Base-by-base conservation (phyloP, 2,329 filamentous ascomycete species). In the Diaporthe citrichinensis region DNA sequence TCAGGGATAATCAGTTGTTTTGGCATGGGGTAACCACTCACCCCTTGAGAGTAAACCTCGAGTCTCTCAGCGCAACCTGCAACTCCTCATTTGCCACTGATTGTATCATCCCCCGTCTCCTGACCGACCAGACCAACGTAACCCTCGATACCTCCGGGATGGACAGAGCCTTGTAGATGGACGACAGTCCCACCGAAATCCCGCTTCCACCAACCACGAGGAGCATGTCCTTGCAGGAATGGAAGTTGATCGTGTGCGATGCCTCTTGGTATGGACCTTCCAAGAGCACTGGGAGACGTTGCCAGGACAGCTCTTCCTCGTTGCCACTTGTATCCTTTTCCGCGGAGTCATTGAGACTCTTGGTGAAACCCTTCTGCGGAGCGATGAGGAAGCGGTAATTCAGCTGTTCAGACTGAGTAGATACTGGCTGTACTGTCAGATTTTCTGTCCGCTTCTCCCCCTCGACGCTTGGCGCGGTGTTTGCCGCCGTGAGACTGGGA, bases 21-120 rank as follows among this genome's bases (percentile, higher is more conserved):
- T 23, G 1, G 15, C 2, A 39, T 15, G 28, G 15, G 39, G 14
- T 28, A 10, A 12, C 2, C 8, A 73, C 44, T 62, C 15, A 73
- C 71, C 39, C 57, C 31, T 65, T 36, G 7, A 73, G 51, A 17
- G 28, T 34, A 28, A 73, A 73, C 7, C 72, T 51, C 10, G 46
- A 12, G 28, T 67, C 49, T 17, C 17, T 44, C 0, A 67, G 23
- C 4, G 62, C 51, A 14, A 7, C 28, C 17, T 65, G 59, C 36
- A 73, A n/a, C 20, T 67, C 72, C 53, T 68, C 59, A 4, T 44
- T 46, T 46, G 49, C 72, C 36, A 73, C 58, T 12, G 72, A 73
- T 12, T 44, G 25, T 25, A 73, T 46, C 39, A 65, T 44, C 10
- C 6, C 59, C 25, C 1, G 25, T 36, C 41, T 28, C 20, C 53